Evolutionary conservation across 202 grass and related monocot genomes (phyloP), one percentile per base, ranked within the genome.

Genomic region (Schoenoplectus tabernaemontani): DNA sequence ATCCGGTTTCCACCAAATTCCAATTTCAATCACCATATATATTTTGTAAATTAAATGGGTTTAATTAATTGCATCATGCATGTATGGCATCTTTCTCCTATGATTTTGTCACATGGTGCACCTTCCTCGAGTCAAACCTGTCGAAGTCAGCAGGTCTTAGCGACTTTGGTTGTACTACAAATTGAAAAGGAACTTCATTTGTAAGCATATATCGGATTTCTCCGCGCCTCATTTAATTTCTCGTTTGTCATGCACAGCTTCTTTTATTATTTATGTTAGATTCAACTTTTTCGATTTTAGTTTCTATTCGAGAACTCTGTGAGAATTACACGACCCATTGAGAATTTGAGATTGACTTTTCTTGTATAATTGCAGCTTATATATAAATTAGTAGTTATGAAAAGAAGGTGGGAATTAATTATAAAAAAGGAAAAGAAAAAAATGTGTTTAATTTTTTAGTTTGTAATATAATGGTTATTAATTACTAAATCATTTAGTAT

Each of bases 61-160:
- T 61, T 61, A 23, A 37, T 17, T 5, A 2, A 64, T 42, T 67
- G n/a, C 50, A 53, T 53, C 13, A 3, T n/a, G 15, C 12, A 5
- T 6, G 16, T 50, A 47, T 12, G 24, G 22, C 44, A 71, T 15
- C 2, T 28, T 28, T 56, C n/a, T 76, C 54, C 9, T 36, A 57
- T 76, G 12, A 78, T 58, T 78, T 78, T 57, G 54, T 39, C 54
- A 78, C 75, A 23, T 78, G 75, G 9, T 78, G n/a, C 23, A 9
- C 48, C 7, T 17, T 13, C 72, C 72, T 78, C 17, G 53, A 58
- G 75, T 78, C 75, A 78, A 59, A 60, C 33, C 57, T 60, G 48
- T 78, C 54, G 16, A 42, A 3, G 46, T 78, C 75, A 78, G 20
- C 75, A 78, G 75, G 75, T 78, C 54, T 57, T 17, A 39, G 30